Conservation (phyloP, 164 flowering plant species). For the Umbilicus rupestris region DNA sequence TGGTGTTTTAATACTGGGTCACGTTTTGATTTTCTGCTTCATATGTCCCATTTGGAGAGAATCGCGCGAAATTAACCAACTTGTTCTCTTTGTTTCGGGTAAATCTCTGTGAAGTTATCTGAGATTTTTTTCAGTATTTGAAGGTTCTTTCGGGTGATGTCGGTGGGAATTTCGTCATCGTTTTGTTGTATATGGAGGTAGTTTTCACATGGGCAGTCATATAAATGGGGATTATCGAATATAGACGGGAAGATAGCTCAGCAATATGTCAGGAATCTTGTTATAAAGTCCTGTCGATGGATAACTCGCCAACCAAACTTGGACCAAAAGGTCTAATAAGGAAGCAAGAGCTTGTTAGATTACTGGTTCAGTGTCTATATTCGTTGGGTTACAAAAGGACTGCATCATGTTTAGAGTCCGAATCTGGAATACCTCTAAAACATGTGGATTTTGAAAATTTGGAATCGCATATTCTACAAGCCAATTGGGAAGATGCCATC, state of each 20-base stretch:
- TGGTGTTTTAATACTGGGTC: no score
- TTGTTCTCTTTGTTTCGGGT: no score
- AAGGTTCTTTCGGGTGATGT: neutral
- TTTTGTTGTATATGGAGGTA: neutral
- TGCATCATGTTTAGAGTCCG: constrained; percentile 60
- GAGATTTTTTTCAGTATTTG: neutral
- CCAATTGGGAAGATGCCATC: constrained; percentile 58
- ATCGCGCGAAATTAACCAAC: no score
- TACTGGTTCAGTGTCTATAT: constrained; percentile 53
- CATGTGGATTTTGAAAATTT: constrained; percentile 31
- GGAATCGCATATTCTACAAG: constrained; percentile 40
- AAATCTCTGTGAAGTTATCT: no score
- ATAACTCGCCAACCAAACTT: constrained; percentile 15
- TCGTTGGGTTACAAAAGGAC: constrained; percentile 63
- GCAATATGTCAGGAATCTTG: constrained; percentile 7
- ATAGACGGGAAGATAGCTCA: constrained; percentile 3
- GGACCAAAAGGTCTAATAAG: constrained; percentile 57
- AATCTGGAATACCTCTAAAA: constrained; percentile 44
- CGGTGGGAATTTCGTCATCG: neutral
- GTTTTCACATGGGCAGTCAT: constrained; percentile 4
- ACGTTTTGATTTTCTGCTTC: no score
- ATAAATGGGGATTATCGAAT: constrained; percentile 10
- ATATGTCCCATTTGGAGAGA: no score
- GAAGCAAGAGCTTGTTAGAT: constrained; percentile 55
- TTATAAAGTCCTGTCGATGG: constrained; percentile 20